These are phyloP conservation scores for Eucalyptus camaldulensis DNA, from an alignment of 345 rosid species.

Conservation along the genomic window DNA sequence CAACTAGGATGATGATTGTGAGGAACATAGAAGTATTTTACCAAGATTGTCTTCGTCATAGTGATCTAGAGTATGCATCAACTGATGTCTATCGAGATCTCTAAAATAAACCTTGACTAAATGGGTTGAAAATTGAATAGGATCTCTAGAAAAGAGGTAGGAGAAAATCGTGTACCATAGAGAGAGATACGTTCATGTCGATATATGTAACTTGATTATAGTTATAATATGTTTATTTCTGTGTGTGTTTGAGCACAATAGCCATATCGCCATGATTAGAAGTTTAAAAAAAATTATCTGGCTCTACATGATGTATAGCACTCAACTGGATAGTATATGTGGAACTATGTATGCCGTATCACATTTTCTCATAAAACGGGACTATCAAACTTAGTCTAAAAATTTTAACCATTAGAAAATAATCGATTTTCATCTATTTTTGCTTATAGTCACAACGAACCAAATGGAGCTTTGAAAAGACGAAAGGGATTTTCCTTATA, in stretches of 20 bases:
- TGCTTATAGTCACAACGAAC: neutral
- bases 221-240: neutral
- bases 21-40: neutral
- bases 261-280: neutral
- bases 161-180: neutral
- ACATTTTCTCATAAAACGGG: neutral
- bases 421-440: neutral
- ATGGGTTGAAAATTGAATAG: neutral
- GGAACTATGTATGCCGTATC: neutral
- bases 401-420: neutral
- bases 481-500: neutral
- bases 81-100: neutral
- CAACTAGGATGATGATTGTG: neutral
- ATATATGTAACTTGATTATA: neutral
- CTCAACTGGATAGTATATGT: neutral
- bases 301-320: neutral
- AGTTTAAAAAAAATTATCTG: neutral
- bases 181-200: neutral
- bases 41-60: neutral
- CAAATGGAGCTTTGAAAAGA: neutral
- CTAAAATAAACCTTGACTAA: neutral
- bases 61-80: neutral
- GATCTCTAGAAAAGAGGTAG: neutral
- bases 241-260: neutral
- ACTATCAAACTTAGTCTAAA: neutral